Evolutionary conservation across 768 basidiomycete species (phyloP), one percentile per base, ranked within the genome.

Genomic region (Tricholoma furcatifolium): DNA sequence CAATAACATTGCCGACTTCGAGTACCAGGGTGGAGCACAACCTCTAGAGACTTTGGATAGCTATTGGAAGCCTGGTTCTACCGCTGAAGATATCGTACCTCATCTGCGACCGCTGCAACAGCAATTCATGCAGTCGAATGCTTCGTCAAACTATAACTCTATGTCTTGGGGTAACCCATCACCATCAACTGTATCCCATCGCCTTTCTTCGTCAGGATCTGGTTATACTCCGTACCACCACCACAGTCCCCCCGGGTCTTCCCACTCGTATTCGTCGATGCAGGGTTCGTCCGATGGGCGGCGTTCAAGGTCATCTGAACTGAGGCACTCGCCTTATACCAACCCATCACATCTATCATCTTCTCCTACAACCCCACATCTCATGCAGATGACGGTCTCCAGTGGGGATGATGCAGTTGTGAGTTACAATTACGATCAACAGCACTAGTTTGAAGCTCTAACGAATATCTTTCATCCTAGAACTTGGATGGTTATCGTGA

Each of bases 401-500:
- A 20, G 46, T 15, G 35, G 35, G 8, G 50, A 51, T 38, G 47
- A 53, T 6, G 9, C 20, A 21, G 14, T 46, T 7, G 54, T 55
- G 30, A 53, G 57, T 53, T 20, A 21, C 10, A 6, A 17, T 6
- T 5, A 24, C 21, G 7, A 18, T 6, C 14, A 9, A 10, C 14
- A 23, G n/a, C 6, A 23, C 15, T 5, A 12, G 5, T 21, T 44
- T 12, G 34, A 36, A 15, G 18, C 44, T 55, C 7, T 53, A 31
- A 43, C 17, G 21, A 18, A 38, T 38, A 11, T 39, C 53, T 24
- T 60, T 44, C n/a, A n/a, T n/a, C n/a, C 46, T 38, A 56, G 68
- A 66, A 67, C 47, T 61, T 64, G 14, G 74, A 73, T 59, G 67
- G 72, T 6, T 72, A 77, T 63, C 69, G 72, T n/a, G 71, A 80